Conservation (phyloP, 345 rosid species). For the Durio zibethinus region DNA sequence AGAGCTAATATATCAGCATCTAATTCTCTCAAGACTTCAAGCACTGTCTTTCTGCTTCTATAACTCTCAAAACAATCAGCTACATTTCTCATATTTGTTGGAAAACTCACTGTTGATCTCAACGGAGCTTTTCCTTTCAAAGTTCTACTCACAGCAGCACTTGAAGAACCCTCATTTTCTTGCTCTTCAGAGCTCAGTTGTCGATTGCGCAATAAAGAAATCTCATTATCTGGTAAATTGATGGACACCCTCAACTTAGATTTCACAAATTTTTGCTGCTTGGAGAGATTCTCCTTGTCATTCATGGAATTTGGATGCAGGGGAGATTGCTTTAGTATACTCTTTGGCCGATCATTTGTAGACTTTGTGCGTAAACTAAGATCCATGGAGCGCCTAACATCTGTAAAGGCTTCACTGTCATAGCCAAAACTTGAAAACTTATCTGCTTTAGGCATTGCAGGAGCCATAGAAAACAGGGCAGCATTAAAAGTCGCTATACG, state of each 20-base stretch:
- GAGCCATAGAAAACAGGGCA: slow-evolving; percentile 91
- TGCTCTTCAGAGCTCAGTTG: slow-evolving; percentile 54
- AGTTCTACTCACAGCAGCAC: slow-evolving; percentile 9
- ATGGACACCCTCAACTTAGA: slow-evolving; percentile 88
- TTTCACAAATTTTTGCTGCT: slow-evolving; percentile 55
- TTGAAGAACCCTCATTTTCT: slow-evolving; percentile 33
- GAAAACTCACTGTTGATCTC: slow-evolving; percentile 38
- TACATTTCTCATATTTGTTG: slow-evolving; percentile 17
- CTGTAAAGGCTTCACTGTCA: slow-evolving; percentile 23
- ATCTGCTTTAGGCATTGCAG: slow-evolving; percentile 55
- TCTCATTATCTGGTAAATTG: slow-evolving; percentile 92
- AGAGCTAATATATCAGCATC: slow-evolving; percentile 85
- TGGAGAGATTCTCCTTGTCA: slow-evolving; percentile 31
- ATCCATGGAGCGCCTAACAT: slow-evolving; percentile 3
- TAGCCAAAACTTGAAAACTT: slow-evolving; percentile 28
- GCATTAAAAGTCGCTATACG: slow-evolving; percentile 88
- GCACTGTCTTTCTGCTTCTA: slow-evolving; percentile 50
- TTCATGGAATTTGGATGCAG: slow-evolving; percentile 39
- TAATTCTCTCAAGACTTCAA: slow-evolving; percentile 73
- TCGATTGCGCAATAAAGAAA: slow-evolving; percentile 57
- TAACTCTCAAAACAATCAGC: slow-evolving; percentile 16
- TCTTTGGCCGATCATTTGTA: slow-evolving; percentile 56
- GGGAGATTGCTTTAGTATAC: slow-evolving; percentile 81
- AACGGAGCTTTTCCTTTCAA: slow-evolving; percentile 41
- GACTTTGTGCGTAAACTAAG: slow-evolving; percentile 46